A percentile compares a stretch with the other conserved stretches of the same genome.
Conservation (phyloP, 116 monocot species). For the Thalassia testudinum region DNA sequence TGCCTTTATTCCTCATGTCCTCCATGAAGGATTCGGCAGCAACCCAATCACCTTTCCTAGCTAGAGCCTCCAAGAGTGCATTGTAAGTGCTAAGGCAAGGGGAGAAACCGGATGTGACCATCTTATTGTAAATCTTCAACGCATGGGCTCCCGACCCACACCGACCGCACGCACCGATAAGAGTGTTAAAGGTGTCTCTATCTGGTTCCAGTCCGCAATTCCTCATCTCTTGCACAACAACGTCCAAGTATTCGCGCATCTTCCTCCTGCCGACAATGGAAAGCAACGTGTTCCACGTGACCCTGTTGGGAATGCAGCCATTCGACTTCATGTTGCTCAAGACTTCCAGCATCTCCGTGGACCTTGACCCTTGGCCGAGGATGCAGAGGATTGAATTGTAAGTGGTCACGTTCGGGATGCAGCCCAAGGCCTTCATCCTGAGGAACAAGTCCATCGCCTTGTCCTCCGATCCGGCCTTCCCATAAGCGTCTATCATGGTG, state of each 20-base stretch:
- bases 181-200: conserved; percentile 77
- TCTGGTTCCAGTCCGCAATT: conserved; percentile 60
- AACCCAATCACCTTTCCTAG: conserved; percentile 63
- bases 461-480: conserved; percentile 49
- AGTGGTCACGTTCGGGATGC: conserved; percentile 63
- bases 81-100: conserved; percentile 70
- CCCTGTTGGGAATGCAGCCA: conserved; percentile 66
- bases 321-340: conserved; percentile 62
- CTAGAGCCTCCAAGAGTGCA: conserved; percentile 70
- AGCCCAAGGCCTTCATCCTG: conserved; percentile 68
- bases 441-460: conserved; percentile 59
- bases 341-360: conserved; percentile 52
- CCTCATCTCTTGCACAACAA: conserved; percentile 71
- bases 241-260: conserved; percentile 42
- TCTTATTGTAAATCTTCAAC: conserved; percentile 56
- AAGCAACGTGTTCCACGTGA: conserved; percentile 91
- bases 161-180: conserved; percentile 75
- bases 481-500: conserved; percentile 69
- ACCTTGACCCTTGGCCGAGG: conserved; percentile 66
- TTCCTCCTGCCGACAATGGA: conserved; percentile 76
- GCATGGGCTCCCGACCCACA: conserved; percentile 50
- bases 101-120: conserved; percentile 49
- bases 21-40: conserved; percentile 43
- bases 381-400: conserved; percentile 74
- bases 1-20: conserved; percentile 55